These are phyloP conservation scores for Tetramitus jugosus DNA, from an alignment of 208 protist species.

Conservation along the genomic window DNA sequence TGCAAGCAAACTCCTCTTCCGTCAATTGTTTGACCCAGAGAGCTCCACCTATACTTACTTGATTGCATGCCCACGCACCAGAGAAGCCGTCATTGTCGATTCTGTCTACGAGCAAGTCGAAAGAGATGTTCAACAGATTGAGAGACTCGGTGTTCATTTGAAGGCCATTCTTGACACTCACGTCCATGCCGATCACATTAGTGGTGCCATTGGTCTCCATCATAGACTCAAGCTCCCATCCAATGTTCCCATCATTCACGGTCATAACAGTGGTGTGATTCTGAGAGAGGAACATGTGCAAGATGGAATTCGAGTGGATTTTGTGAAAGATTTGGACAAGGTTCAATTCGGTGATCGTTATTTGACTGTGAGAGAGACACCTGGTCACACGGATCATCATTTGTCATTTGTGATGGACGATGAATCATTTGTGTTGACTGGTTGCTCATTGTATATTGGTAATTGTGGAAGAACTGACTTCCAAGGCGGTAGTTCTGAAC, in stretches of 20 bases:
- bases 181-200: conserved; percentile 13
- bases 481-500: neutral
- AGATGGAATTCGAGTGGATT: no score
- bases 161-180: neutral
- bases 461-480: neutral
- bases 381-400: neutral
- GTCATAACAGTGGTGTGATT: neutral
- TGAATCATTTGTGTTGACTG: neutral
- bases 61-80: neutral
- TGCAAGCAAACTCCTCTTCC: no score
- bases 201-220: neutral
- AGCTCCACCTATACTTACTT: neutral
- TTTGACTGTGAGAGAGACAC: neutral
- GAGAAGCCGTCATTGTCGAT: neutral
- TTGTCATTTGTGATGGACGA: neutral
- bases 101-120: neutral
- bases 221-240: no score
- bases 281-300: no score
- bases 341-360: neutral
- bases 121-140: neutral
- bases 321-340: neutral
- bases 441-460: neutral
- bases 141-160: neutral
- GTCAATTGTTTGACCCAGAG: neutral
- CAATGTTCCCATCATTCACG: no score